A percentile compares a stretch with the other conserved stretches of the same genome.
phyloP scores from a whole-genome alignment of 371 early-diverging fungal species.

The Gilbertella persicaria region DNA sequence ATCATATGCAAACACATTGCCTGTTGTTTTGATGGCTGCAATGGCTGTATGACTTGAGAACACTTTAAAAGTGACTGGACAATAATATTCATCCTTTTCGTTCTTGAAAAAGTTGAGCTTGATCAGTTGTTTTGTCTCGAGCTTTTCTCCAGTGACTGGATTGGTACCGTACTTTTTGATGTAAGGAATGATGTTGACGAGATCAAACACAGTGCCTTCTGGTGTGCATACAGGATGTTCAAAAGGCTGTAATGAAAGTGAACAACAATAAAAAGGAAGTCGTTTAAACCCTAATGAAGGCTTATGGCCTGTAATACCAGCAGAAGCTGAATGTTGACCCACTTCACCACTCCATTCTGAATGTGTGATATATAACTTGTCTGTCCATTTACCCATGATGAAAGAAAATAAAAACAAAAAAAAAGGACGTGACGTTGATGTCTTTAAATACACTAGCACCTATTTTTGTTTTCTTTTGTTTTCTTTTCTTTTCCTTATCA shows the following conservation, averaged over 20 bases:
- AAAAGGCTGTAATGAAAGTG: slow-evolving; percentile 86
- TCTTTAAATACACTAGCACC: too few relatives aligned
- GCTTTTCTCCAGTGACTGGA: slow-evolving; percentile 85
- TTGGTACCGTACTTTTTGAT: slow-evolving; percentile 84
- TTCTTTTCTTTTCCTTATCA: too few relatives aligned
- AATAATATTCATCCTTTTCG: slow-evolving; percentile 78
- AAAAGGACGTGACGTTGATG: too few relatives aligned
- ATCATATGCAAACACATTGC: slow-evolving; percentile 89
- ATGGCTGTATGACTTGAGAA: slow-evolving; percentile 90
- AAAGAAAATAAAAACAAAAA: too few relatives aligned
- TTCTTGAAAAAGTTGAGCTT: slow-evolving; percentile 82
- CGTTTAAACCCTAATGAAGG: slow-evolving; percentile 54
- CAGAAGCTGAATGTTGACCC: slow-evolving; percentile 68
- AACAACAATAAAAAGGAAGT: slow-evolving; percentile 85
- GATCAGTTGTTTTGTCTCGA: slow-evolving; percentile 74
- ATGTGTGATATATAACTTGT: slow-evolving; percentile 80
- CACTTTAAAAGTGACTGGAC: slow-evolving; percentile 89
- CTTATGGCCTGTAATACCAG: slow-evolving; percentile 47
- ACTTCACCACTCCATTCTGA: slow-evolving; percentile 89
- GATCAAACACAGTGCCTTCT: slow-evolving; percentile 88
- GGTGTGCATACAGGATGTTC: slow-evolving; percentile 85
- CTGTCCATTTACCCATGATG: slow-evolving; percentile 45
- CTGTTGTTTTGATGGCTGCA: slow-evolving; percentile 84
- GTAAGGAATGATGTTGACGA: slow-evolving; percentile 83
- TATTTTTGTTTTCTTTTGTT: too few relatives aligned